Percentiles rank a stretch among this genome's conserved stretches.
These are phyloP conservation scores for Rhodotorula mucilaginosa DNA, from an alignment of 1,284 basidiomycete genomes.

Conservation along the genomic window DNA sequence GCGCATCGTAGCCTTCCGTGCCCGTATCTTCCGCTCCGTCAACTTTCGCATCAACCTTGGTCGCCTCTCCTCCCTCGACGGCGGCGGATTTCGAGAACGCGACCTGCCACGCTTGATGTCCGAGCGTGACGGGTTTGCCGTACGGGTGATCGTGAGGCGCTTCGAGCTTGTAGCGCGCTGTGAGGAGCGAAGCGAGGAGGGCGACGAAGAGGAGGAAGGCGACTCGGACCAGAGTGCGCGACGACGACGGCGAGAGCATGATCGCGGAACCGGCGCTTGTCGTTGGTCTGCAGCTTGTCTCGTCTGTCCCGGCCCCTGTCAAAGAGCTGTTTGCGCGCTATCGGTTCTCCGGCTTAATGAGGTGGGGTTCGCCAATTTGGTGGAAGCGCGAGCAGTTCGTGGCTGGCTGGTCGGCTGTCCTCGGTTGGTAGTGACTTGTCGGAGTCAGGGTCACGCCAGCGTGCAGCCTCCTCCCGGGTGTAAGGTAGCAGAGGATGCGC, in stretches of 20 bases:
- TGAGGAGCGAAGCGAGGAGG: conserved; percentile 27
- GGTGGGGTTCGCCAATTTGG: no score
- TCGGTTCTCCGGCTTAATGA: no score
- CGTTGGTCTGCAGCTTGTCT: not conserved
- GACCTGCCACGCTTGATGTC: conserved; percentile 21
- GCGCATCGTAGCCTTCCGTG: conserved; percentile 2
- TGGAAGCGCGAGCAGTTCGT: no score
- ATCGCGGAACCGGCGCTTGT: not conserved
- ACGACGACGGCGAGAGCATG: conserved; percentile 22
- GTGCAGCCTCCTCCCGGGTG: no score
- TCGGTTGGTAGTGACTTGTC: no score
- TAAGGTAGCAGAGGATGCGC: no score
- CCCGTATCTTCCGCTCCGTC: not conserved
- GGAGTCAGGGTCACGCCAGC: no score
- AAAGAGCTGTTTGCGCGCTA: no score
- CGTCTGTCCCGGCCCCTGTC: no score
- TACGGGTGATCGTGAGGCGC: conserved; percentile 29
- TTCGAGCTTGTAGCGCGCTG: conserved; percentile 30
- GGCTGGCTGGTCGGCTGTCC: no score
- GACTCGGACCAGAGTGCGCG: conserved; percentile 18
- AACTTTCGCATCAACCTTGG: not conserved
- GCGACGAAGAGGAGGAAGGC: conserved; percentile 13
- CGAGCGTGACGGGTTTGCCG: conserved; percentile 20
- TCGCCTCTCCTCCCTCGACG: not conserved
- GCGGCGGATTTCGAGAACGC: conserved; percentile 8